Conservation (phyloP, 768 basidiomycete genomes). For the Amanita subjunquillea region DNA sequence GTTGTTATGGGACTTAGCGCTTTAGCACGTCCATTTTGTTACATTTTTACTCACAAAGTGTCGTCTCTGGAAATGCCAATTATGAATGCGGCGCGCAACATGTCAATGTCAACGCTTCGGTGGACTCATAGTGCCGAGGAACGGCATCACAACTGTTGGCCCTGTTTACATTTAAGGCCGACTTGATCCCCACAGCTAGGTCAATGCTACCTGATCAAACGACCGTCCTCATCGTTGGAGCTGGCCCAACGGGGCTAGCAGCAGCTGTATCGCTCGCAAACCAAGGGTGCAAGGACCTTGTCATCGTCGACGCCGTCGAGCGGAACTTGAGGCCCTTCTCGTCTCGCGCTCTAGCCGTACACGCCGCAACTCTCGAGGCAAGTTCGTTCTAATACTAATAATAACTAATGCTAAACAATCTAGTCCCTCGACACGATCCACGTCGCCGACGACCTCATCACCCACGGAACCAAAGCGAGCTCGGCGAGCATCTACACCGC, state of each 20-base stretch:
- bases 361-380: constrained; percentile 46
- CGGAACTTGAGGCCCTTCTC: constrained; percentile 8
- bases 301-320: constrained; percentile 32
- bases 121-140: too few species aligned
- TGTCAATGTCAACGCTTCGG: too few species aligned
- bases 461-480: constrained; percentile 23
- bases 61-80: too few species aligned
- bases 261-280: constrained; percentile 33
- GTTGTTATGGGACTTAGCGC: too few species aligned
- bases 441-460: constrained; percentile 27
- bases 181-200: too few species aligned
- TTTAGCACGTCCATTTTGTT: too few species aligned
- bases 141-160: too few species aligned
- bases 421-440: constrained; percentile 37
- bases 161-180: too few species aligned
- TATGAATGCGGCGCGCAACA: too few species aligned
- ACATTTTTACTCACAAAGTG: too few species aligned
- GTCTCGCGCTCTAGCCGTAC: constrained; percentile 36
- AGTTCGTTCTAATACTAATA: neutral
- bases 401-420: neutral
- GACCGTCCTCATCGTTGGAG: constrained; percentile 38
- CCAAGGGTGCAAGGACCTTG: constrained; percentile 29
- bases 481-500: constrained; percentile 19
- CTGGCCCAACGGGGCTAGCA: constrained; percentile 40
- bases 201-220: constrained; percentile 16